Percentiles rank a stretch among this genome's conserved stretches.
Conservation (phyloP, 78 protist genomes). For the Monocercomonoides exilis region DNA sequence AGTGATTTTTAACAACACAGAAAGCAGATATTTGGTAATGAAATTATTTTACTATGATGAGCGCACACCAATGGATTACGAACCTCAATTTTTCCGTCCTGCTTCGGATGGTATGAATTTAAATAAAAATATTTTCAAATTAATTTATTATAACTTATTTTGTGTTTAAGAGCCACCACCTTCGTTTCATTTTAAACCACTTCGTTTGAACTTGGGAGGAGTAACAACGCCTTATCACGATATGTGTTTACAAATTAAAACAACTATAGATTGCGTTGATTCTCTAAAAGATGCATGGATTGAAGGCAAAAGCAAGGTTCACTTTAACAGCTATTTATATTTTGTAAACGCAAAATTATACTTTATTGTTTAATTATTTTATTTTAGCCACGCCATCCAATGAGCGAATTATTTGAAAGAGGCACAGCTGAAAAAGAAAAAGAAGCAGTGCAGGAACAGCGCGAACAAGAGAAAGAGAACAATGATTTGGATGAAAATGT, state of each 20-base stretch:
- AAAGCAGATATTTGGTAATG: conserved; percentile 17
- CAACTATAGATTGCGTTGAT: not conserved
- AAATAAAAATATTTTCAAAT: no score
- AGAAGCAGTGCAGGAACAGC: no score
- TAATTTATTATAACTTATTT: not conserved
- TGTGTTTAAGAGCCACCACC: not conserved
- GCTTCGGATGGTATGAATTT: not conserved
- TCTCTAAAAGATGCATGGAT: not conserved
- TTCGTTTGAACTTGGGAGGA: not conserved
- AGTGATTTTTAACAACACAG: not conserved
- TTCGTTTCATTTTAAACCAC: not conserved
- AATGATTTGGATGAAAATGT: no score
- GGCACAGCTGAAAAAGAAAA: no score
- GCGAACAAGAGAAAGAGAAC: no score
- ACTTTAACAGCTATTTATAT: no score
- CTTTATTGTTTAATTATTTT: no score
- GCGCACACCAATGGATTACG: conserved; percentile 33
- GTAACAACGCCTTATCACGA: not conserved
- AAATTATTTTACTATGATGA: conserved; percentile 32
- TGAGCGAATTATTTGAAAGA: no score
- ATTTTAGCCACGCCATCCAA: no score
- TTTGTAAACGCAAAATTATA: no score
- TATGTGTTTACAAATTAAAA: not conserved
- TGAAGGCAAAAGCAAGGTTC: no score
- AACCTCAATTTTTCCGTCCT: conserved; percentile 30